A percentile compares a stretch with the other conserved stretches of the same genome.
Conservation (phyloP, 2,329 filamentous ascomycete species). For the Aspergillus sp. region DNA sequence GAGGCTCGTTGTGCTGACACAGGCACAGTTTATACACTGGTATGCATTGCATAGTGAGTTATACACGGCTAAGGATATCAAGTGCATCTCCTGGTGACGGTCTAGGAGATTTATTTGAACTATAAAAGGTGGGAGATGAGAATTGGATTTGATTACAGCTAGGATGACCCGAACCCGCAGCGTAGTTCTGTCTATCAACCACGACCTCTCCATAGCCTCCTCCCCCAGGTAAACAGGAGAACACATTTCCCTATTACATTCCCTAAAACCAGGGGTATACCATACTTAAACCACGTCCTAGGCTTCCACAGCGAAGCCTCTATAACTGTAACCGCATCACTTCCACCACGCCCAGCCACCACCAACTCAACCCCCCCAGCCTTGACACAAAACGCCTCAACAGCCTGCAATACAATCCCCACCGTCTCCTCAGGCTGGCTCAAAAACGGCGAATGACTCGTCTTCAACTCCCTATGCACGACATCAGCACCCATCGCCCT, state of each 20-base stretch:
- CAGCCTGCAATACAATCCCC: conserved; percentile 39
- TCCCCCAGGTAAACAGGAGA: conserved; percentile 20
- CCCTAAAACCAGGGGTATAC: background rate
- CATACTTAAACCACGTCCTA: background rate
- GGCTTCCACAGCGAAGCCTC: background rate
- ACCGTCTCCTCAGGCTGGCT: conserved; percentile 46
- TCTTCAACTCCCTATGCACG: conserved; percentile 42
- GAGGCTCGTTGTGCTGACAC: no score
- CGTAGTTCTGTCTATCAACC: no score
- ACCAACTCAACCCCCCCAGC: no score
- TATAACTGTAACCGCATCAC: background rate
- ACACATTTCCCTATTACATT: background rate
- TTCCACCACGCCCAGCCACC: background rate
- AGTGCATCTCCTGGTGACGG: no score
- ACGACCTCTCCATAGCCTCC: conserved; percentile 5
- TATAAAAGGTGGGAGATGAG: no score
- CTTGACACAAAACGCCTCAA: conserved; percentile 24
- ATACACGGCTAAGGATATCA: no score
- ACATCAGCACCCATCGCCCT: conserved; percentile 39
- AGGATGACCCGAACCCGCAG: no score
- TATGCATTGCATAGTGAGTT: no score
- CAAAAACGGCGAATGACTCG: conserved; percentile 53
- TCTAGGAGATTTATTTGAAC: no score
- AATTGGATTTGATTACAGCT: no score
- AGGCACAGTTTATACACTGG: no score